phyloP scores from a whole-genome alignment of 2,329 filamentous ascomycete genomes.

The Periconia macrospinosa region DNA sequence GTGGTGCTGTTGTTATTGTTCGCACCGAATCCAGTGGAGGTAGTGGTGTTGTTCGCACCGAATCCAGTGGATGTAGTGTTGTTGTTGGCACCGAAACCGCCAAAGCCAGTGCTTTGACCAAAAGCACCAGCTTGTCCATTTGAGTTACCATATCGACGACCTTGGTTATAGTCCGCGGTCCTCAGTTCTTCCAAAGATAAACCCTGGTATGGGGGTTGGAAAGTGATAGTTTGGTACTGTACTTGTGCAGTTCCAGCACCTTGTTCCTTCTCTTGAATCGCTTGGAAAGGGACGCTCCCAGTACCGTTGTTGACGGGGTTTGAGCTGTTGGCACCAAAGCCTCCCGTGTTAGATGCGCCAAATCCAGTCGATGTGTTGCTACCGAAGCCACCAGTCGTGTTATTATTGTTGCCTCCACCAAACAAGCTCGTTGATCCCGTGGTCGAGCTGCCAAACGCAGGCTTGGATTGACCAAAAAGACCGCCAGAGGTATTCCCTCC shows the following conservation, averaged over 20 bases:
- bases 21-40: conserved; percentile 53
- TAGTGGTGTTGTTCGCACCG: conserved; percentile 43
- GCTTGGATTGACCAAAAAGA: conserved; percentile 32
- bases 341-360: conserved; percentile 26
- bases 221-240: conserved; percentile 77
- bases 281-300: conserved; percentile 64
- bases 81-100: conserved; percentile 47
- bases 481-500: conserved; percentile 36
- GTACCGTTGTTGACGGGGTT: conserved; percentile 60
- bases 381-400: conserved; percentile 29
- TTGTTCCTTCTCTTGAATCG: conserved; percentile 73
- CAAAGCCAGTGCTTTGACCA: conserved; percentile 65
- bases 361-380: conserved; percentile 23
- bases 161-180: conserved; percentile 84
- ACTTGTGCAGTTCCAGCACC: conserved; percentile 52
- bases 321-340: conserved; percentile 27
- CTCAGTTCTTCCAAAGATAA: conserved; percentile 75
- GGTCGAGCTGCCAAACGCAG: conserved; percentile 15
- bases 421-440: conserved; percentile 17
- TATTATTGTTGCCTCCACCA: conserved; percentile 23
- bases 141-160: conserved; percentile 78
- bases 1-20: conserved; percentile 42
- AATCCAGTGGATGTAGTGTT: conserved; percentile 51
- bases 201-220: conserved; percentile 80
- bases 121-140: conserved; percentile 83